These are phyloP conservation scores for Maudiozyma pseudohumilis DNA, from an alignment of 805 yeast species.

Conservation along the genomic window DNA sequence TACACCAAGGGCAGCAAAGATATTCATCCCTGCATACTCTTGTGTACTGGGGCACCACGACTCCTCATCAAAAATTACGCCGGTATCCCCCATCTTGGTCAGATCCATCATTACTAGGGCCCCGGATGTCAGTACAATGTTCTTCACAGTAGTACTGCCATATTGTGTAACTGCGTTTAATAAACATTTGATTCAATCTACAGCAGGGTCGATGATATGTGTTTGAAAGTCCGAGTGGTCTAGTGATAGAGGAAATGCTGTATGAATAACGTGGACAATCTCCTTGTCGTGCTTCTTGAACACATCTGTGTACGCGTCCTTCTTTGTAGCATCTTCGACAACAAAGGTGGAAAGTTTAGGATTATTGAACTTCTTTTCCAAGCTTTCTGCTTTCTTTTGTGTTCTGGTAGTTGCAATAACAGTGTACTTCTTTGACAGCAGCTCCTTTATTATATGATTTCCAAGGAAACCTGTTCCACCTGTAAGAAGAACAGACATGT, in stretches of 20 bases:
- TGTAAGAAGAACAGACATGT: neutral
- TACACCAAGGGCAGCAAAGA: constrained; percentile 29
- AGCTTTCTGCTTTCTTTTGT: constrained; percentile 33
- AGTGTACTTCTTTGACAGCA: neutral
- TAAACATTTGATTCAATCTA: constrained; percentile 43
- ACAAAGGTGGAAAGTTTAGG: constrained; percentile 23
- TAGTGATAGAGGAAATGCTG: constrained; percentile 39
- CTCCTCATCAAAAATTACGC: constrained; percentile 25
- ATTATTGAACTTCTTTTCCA: constrained; percentile 24
- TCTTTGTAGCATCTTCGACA: constrained; percentile 27
- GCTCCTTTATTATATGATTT: constrained; percentile 9
- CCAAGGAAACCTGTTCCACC: constrained; percentile 15
- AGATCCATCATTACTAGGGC: constrained; percentile 38
- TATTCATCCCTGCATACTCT: constrained; percentile 10
- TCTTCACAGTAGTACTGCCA: constrained; percentile 35
- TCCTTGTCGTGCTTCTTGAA: constrained; percentile 32
- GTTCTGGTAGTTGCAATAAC: constrained; percentile 8
- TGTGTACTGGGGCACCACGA: constrained; percentile 30
- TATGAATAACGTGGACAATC: constrained; percentile 37
- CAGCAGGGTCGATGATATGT: constrained; percentile 48
- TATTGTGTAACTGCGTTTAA: constrained; percentile 35
- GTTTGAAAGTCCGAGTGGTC: constrained; percentile 33
- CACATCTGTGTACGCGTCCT: constrained; percentile 38
- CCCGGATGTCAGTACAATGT: constrained; percentile 49
- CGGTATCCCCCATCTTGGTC: constrained; percentile 8